Evolutionary conservation across 2,329 filamentous ascomycete genomes (phyloP), one percentile per base, ranked within the genome.

Genomic region (Beauveria bassiana): DNA sequence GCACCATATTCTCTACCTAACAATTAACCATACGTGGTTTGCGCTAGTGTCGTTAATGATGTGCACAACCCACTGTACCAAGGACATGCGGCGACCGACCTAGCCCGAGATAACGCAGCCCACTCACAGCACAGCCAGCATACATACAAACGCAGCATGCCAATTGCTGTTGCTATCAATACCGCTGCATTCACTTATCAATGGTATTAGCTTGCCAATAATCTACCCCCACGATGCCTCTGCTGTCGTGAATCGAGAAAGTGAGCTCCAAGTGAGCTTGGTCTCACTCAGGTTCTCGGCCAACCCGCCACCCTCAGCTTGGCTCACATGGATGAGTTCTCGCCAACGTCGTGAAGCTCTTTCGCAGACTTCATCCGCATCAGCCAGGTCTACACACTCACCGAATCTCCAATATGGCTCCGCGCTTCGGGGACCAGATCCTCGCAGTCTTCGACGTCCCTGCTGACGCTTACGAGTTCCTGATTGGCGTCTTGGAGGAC

Each of bases 361-460:
- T 18, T 52, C 47, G 22, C 31, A 18, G 10, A 1, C 16, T 50
- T 53, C 7, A 6, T 42, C 16, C 40, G 18, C 9, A 7, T 28
- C 52, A 43, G 20, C 24, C 38, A 2, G 24, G 9, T 9, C 18
- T 18, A 2, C 22, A 22, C 24, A 9, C 2, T 22, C 12, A 5
- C 24, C 24, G 2, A 9, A 42, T 14, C 20, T 43, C 3, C 14
- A 14, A 22, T 9, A 8, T 62, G 61, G 34, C 43, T 18, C 64
- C 57, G 43, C 61, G 61, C 16, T 66, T 68, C 52, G 71, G 69
- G 20, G 64, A 69, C 28, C 62, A 67, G 53, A 54, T 71, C 31
- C 67, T 74, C 31, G 65, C 63, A 20, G 65, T 68, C 14, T 77
- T 77, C 61, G 70, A 76, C 57, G 69, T 73, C 10, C 62, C 66